Evolutionary conservation across 306 rosid species (phyloP).

Genomic region (Begonia fuchsioides): DNA sequence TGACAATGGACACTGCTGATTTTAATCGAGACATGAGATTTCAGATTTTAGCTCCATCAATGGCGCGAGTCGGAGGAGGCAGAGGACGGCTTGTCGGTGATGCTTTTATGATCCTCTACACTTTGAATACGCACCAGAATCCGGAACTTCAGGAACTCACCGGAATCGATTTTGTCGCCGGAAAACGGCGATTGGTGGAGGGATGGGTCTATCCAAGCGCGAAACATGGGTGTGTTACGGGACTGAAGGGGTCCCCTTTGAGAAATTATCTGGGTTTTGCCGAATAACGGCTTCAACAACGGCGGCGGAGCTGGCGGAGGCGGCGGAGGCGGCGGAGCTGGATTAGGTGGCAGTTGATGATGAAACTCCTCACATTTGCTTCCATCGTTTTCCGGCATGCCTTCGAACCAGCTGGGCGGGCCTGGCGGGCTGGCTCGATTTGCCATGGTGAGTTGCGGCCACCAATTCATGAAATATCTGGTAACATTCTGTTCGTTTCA

Average conservation of each 20-base stretch:
- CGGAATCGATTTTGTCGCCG: constrained; percentile 39
- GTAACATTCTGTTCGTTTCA: too few species aligned
- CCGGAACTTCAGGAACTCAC: constrained; percentile 51
- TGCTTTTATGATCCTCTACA: constrained; percentile 73
- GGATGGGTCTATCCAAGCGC: constrained; percentile 74
- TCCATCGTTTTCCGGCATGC: too few species aligned
- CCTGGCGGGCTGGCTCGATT: too few species aligned
- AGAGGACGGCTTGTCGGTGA: constrained; percentile 74
- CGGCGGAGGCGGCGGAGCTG: too few species aligned
- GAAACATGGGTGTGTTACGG: constrained; percentile 73
- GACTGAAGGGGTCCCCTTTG: constrained; percentile 99
- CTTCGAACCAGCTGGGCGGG: too few species aligned
- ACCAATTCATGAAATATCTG: too few species aligned
- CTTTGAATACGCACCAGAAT: constrained; percentile 85
- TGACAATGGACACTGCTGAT: constrained; percentile 23
- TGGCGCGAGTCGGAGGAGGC: constrained; percentile 96
- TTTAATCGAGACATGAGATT: constrained; percentile 19
- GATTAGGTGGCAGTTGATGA: constrained; percentile 30
- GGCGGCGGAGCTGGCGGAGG: constrained; percentile 14
- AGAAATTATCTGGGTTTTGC: constrained; percentile 44
- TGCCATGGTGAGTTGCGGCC: too few species aligned
- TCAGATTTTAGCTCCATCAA: constrained; percentile 17
- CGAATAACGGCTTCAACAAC: constrained; percentile 22
- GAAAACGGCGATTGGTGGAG: constrained; percentile 34
- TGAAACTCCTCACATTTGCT: constrained; percentile 19